phyloP scores from a whole-genome alignment of 1,284 basidiomycete genomes.

The Tylopilus orsonianus region DNA sequence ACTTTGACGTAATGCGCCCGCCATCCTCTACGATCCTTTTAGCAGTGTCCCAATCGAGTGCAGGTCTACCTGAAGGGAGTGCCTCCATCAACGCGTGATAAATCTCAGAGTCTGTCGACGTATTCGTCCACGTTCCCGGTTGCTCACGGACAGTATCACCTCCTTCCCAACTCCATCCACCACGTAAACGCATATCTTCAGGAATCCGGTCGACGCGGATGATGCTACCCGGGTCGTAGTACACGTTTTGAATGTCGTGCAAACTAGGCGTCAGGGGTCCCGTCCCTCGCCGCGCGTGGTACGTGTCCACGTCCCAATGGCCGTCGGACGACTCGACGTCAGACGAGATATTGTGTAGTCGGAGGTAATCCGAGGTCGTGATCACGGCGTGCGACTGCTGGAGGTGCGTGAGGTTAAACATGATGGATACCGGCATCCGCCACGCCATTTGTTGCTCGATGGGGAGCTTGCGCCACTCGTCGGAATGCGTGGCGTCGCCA shows the following conservation, averaged over 20 bases:
- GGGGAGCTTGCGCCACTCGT: slow-evolving; percentile 43
- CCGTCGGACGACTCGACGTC: slow-evolving; percentile 38
- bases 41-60: slow-evolving; percentile 22
- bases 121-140: slow-evolving; percentile 26
- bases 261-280: slow-evolving; percentile 25
- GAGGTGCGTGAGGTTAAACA: slow-evolving; percentile 48
- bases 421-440: slow-evolving; percentile 39
- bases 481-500: slow-evolving; percentile 35
- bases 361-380: slow-evolving; percentile 42
- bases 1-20: slow-evolving; percentile 18
- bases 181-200: slow-evolving; percentile 34
- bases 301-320: slow-evolving; percentile 36
- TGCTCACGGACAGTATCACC: slow-evolving; percentile 20
- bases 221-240: slow-evolving; percentile 37
- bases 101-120: slow-evolving; percentile 19
- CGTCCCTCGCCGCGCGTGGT: slow-evolving; percentile 20
- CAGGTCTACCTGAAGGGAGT: slow-evolving; percentile 9
- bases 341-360: slow-evolving; percentile 37
- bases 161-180: slow-evolving; percentile 23
- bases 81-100: slow-evolving; percentile 19
- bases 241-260: slow-evolving; percentile 37
- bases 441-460: slow-evolving; percentile 43
- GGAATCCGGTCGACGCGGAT: slow-evolving; percentile 40
- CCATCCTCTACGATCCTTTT: slow-evolving; percentile 23
- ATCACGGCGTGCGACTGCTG: slow-evolving; percentile 39